Percentiles rank a stretch among this genome's conserved stretches.
Conservation (phyloP, 2,329 filamentous ascomycete species). For the Cadophora sp. region DNA sequence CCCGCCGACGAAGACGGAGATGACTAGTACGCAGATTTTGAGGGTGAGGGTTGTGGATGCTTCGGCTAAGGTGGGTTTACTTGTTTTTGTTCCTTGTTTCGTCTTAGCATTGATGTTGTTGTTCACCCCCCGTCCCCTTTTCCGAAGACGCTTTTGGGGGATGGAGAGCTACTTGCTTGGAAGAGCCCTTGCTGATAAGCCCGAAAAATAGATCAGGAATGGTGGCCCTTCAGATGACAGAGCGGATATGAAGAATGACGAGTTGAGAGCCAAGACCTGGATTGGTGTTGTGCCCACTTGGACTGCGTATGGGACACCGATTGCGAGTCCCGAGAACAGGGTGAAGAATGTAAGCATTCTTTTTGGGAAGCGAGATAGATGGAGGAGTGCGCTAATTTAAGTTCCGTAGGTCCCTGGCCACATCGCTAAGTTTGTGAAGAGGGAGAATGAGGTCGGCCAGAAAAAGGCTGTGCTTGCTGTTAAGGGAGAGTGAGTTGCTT, state of each 20-base stretch:
- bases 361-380: background rate
- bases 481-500: conserved; percentile 28
- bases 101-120: background rate
- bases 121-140: background rate
- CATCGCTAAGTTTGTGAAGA: conserved; percentile 58
- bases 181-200: background rate
- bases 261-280: conserved; percentile 55
- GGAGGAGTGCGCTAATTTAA: conserved; percentile 45
- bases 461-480: conserved; percentile 47
- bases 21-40: conserved; percentile 77
- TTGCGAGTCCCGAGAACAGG: conserved; percentile 34
- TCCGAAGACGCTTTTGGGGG: background rate
- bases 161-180: too few species aligned
- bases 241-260: conserved; percentile 54
- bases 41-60: conserved; percentile 72
- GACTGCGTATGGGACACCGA: conserved; percentile 58
- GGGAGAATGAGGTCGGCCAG: conserved; percentile 53
- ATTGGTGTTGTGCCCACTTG: conserved; percentile 68
- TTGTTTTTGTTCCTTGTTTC: background rate
- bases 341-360: conserved; percentile 44
- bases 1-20: conserved; percentile 75
- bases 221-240: conserved; percentile 45
- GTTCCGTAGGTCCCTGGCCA: conserved; percentile 49
- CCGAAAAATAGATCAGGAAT: conserved; percentile 4
- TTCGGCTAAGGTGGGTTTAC: conserved; percentile 69